Base-by-base conservation (phyloP, 1,139 yeast genomes). In the Yamadazyma jaroonii region DNA sequence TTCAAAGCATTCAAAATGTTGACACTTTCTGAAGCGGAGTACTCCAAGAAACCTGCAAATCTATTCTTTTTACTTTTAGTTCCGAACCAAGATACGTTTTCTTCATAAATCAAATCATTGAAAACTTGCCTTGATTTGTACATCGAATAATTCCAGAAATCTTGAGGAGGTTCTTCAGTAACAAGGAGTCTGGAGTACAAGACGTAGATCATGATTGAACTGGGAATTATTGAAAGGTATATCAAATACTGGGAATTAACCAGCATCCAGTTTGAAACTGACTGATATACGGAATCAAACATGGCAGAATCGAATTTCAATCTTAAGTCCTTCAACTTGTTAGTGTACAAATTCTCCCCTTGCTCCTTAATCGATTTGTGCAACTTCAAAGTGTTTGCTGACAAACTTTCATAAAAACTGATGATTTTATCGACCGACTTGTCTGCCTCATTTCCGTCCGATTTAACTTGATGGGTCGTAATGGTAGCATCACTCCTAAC, bases 321-420 rank as follows among this genome's bases (percentile, higher is more conserved):
- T 21, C 34, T 31, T 26, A 29, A 28, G 17, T 38, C 20, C 14
- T 13, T 32, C 25, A 36, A 41, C 28, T 32, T 41, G 35, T 17
- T 25, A 9, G 54, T 46, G 40, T 58, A 59, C 35, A 61, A 49
- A 13, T 53, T 47, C 32, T 49, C 53, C 14, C 64, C 58, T 31
- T 45, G 53, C 32, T 52, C 53, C 38, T 57, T 61, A 37, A 61
- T 57, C 1, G 60, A 50, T 29, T 56, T 51, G 44, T 60, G 61
- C 25, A 59, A 45, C 15, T 38, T 40, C 9, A 32, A 15, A 21
- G 50, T 43, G 17, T 41, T 47, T 6, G 33, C 9, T n/a, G 60
- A 43, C 25, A 61, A 49, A 39, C 46, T 54, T 41, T 62, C 67
- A 45, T 59, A 62, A 39, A 61, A 61, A 26, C 39, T 50, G 32